Evolutionary conservation across 352 stramenopile species (phyloP).

Genomic region (Globisporangium mamillatum): DNA sequence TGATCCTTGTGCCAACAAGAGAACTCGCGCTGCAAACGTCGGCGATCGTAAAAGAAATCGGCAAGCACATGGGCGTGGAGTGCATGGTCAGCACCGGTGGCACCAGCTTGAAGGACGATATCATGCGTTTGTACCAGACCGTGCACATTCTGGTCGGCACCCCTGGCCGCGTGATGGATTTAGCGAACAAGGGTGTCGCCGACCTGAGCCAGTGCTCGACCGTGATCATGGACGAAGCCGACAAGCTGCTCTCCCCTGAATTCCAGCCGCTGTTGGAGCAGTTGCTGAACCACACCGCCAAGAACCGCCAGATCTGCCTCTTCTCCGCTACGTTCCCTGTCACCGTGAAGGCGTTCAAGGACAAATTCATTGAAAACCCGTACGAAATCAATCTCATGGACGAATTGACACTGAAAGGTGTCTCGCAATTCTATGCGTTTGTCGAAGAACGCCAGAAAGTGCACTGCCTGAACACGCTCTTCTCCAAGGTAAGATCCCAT

Average conservation of each 20-base stretch:
- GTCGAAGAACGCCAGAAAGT: slow-evolving; percentile 99
- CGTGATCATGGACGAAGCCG: slow-evolving; percentile 99
- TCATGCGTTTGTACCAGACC: slow-evolving; percentile 99
- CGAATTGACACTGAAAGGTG: slow-evolving; percentile 97
- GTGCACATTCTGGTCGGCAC: slow-evolving; percentile 99
- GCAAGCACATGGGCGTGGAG: slow-evolving; percentile 96
- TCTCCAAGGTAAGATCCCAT: slow-evolving; percentile 78
- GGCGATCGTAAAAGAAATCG: slow-evolving; percentile 98
- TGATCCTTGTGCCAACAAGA: slow-evolving; percentile 98
- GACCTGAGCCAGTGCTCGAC: slow-evolving; percentile 96
- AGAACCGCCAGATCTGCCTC: slow-evolving; percentile 98
- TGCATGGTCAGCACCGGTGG: slow-evolving; percentile 99
- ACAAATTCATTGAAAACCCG: slow-evolving; percentile 97
- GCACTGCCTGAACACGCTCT: slow-evolving; percentile 99
- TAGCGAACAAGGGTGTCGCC: slow-evolving; percentile 97
- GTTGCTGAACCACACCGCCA: slow-evolving; percentile 92
- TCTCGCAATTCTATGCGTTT: slow-evolving; percentile 99
- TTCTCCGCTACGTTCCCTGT: slow-evolving; percentile 99
- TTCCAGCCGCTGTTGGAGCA: slow-evolving; percentile 98
- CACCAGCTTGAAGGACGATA: slow-evolving; percentile 99
- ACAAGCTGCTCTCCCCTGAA: slow-evolving; percentile 98
- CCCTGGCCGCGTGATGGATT: slow-evolving; percentile 97
- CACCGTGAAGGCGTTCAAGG: slow-evolving; percentile 98
- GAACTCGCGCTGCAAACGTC: slow-evolving; percentile 99
- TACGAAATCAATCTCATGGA: slow-evolving; percentile 99